phyloP scores from a whole-genome alignment of 2,329 filamentous ascomycete genomes.

The Botryosphaeria dothidea region DNA sequence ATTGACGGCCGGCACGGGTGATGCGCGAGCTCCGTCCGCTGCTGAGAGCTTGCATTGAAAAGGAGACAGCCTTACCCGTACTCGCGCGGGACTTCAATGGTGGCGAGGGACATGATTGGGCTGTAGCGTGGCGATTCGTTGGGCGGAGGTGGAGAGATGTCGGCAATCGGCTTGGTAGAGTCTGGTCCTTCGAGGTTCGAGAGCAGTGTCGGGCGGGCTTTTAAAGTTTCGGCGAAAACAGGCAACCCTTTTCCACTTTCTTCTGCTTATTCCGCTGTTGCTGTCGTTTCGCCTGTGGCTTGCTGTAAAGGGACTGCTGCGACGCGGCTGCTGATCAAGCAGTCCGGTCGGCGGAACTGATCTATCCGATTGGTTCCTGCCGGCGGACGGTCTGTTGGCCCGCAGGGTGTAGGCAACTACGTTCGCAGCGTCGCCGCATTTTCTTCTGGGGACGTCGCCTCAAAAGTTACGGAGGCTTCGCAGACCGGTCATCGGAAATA shows the following conservation, averaged over 20 bases:
- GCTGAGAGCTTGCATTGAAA: background rate
- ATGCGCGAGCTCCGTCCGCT: no score
- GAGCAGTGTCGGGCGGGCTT: background rate
- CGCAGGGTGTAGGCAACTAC: background rate
- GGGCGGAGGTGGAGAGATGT: background rate
- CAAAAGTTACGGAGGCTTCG: background rate
- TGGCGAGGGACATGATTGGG: conserved; percentile 14
- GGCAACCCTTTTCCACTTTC: background rate
- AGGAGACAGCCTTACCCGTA: conserved; percentile 33
- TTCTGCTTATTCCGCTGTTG: background rate
- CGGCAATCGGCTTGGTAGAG: background rate
- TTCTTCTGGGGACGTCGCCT: background rate
- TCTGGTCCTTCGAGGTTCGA: no score
- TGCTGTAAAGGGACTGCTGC: background rate
- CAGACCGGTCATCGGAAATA: background rate
- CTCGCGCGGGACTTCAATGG: conserved; percentile 28
- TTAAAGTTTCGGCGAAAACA: background rate
- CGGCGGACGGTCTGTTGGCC: background rate
- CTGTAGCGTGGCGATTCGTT: background rate
- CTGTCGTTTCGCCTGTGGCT: background rate
- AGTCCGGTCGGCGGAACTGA: conserved; percentile 1
- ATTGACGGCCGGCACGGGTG: background rate
- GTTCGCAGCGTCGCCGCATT: background rate
- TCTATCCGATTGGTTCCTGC: background rate
- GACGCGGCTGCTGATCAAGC: conserved; percentile 11